Base-by-base conservation (phyloP, 2,329 filamentous ascomycete species). In the Furcasterigmium furcatum region DNA sequence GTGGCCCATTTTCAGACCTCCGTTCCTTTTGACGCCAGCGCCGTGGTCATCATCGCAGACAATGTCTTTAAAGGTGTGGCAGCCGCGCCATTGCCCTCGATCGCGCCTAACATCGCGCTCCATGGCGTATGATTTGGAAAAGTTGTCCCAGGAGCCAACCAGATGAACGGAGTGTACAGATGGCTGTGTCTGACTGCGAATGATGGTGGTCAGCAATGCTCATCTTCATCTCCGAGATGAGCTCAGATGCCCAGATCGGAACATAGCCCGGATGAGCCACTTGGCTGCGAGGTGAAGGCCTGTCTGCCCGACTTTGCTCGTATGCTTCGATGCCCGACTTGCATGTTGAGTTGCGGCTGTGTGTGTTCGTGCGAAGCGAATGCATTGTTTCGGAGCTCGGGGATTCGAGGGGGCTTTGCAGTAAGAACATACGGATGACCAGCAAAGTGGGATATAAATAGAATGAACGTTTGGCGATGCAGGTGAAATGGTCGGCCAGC, bases 121-220 rank as follows among this genome's bases (percentile, higher is more conserved):
- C 84, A 97, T 91, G 38, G 73, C 73, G 72, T 96, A 92, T 41
- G 82, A 73, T 59, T 79, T 82, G 49, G 77, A 74, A 68, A 96
- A 96, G 71, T 96, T 96, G 71, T 96, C 91, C 92, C 92, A 97
- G 52, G 91, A 96, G 51, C 92, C 92, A 56, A 94, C 76, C 38
- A 96, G 77, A 60, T 88, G 83, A 54, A 96, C 88, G 38, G 85
- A 85, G 52, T 77, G 75, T 51, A 83, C 76, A 43, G 79, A 75
- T 52, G 78, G 75, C 55, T 77, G 64, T 45, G 82, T 83, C 68
- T 79, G 74, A 59, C 82, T 85, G 61, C 46, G 55, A 47, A 39
- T 47, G 21, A n/a, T 12, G 3, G 13, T 46, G 46, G 53, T 64
- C 46, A 62, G 59, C 47, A 56, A 52, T 41, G 30, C 48, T 48